These are phyloP conservation scores for Mycena leptocephala DNA, from an alignment of 768 basidiomycete genomes.

Conservation along the genomic window DNA sequence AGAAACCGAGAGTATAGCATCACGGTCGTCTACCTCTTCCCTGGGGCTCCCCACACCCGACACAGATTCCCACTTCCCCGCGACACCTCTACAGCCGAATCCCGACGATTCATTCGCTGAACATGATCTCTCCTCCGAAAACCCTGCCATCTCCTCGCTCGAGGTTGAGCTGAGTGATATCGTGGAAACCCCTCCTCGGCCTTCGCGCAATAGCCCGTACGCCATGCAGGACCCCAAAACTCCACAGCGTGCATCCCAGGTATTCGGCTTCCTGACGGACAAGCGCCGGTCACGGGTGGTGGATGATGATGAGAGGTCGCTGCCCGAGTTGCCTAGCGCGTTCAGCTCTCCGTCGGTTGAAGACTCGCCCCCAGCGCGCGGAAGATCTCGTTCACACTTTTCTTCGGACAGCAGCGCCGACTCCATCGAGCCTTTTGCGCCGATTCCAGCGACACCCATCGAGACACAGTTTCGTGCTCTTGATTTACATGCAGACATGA, in stretches of 20 bases:
- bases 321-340: slow-evolving; percentile 57
- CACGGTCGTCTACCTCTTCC: slow-evolving; percentile 64
- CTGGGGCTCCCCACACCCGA: slow-evolving; percentile 68
- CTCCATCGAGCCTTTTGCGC: slow-evolving; percentile 27
- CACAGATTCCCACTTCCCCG: slow-evolving; percentile 57
- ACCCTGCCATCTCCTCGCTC: slow-evolving; percentile 79
- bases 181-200: slow-evolving; percentile 55
- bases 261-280: slow-evolving; percentile 81
- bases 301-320: slow-evolving; percentile 54
- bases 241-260: slow-evolving; percentile 80
- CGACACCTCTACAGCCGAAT: slow-evolving; percentile 49
- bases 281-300: slow-evolving; percentile 52
- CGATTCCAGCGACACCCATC: slow-evolving; percentile 38
- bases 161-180: slow-evolving; percentile 80
- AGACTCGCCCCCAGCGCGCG: slow-evolving; percentile 34
- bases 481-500: slow-evolving; percentile 21
- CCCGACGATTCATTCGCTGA: slow-evolving; percentile 63
- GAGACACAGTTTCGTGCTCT: slow-evolving; percentile 20
- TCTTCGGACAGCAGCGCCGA: slow-evolving; percentile 46
- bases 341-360: slow-evolving; percentile 60
- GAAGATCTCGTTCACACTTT: slow-evolving; percentile 42
- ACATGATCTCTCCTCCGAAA: slow-evolving; percentile 64
- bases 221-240: slow-evolving; percentile 59
- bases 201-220: slow-evolving; percentile 49
- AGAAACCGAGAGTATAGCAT: slow-evolving; percentile 58